Evolutionary conservation across 345 rosid species (phyloP).

Genomic region (Cochlearia excelsa): DNA sequence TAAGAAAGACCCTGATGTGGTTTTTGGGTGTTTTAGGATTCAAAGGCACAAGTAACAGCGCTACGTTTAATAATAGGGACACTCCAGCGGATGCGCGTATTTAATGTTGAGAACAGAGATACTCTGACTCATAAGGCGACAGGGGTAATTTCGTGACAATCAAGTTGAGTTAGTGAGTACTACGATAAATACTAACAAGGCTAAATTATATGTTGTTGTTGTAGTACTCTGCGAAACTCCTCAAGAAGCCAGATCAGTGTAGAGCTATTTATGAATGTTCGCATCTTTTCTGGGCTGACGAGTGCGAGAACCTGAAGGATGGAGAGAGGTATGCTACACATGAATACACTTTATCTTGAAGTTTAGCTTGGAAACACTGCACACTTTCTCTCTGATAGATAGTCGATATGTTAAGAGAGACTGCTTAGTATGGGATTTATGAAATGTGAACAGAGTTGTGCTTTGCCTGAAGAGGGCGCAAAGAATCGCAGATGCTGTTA

Average conservation of each 20-base stretch:
- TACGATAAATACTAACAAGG: conserved; percentile 12
- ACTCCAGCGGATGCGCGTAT: conserved; percentile 91
- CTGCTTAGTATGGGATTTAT: conserved; percentile 15
- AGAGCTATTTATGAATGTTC: conserved; percentile 95
- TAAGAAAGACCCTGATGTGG: conserved; percentile 22
- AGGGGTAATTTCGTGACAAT: conserved; percentile 58
- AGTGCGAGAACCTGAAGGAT: conserved; percentile 77
- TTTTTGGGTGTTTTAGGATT: conserved; percentile 57
- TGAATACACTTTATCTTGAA: neutral
- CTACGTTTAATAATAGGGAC: conserved; percentile 87
- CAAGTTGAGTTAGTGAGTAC: conserved; percentile 9
- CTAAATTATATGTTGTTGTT: conserved; percentile 27
- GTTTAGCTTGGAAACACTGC: conserved; percentile 4
- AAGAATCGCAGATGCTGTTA: conserved; percentile 87
- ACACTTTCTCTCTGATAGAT: neutral
- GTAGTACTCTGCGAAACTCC: conserved; percentile 93
- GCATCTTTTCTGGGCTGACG: conserved; percentile 91
- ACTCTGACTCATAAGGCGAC: conserved; percentile 89
- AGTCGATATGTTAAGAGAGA: conserved; percentile 1
- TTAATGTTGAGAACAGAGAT: conserved; percentile 92
- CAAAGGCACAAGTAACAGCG: conserved; percentile 92
- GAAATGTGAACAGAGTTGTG: conserved; percentile 56
- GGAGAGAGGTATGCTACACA: conserved; percentile 77
- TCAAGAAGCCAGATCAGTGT: conserved; percentile 98
- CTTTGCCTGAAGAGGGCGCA: conserved; percentile 82